These are phyloP conservation scores for Phalaenopsis hybrid DNA, from an alignment of 116 monocot species.

Conservation along the genomic window DNA sequence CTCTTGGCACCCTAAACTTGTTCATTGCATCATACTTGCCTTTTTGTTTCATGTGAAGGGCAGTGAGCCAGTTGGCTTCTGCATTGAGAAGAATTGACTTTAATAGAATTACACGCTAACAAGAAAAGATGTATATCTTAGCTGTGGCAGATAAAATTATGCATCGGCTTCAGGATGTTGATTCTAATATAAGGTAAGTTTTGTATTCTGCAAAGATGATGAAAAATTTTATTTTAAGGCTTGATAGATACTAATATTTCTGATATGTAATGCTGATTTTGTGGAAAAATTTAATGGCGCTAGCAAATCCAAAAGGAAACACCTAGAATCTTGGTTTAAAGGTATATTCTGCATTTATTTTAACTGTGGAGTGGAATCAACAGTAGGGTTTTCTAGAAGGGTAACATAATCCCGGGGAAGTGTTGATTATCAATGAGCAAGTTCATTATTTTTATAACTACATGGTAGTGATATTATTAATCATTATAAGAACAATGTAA, in stretches of 20 bases:
- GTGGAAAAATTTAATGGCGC: constrained; percentile 36
- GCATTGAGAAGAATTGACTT: constrained; percentile 48
- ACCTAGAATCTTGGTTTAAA: constrained; percentile 59
- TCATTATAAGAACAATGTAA: no score
- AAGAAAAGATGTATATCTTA: constrained; percentile 65
- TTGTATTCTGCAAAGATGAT: not conserved
- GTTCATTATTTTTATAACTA: no score
- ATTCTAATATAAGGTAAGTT: constrained; percentile 74
- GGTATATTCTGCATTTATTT: constrained; percentile 22
- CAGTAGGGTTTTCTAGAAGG: not conserved
- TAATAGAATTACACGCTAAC: constrained; percentile 45
- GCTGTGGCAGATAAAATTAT: constrained; percentile 41
- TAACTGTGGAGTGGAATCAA: not conserved
- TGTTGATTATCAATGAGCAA: not conserved
- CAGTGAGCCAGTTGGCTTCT: constrained; percentile 47
- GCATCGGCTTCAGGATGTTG: constrained; percentile 47
- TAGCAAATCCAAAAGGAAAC: constrained; percentile 68
- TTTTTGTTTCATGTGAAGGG: constrained; percentile 24
- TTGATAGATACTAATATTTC: not conserved
- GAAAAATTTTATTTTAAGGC: not conserved
- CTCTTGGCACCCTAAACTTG: not conserved
- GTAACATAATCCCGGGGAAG: not conserved
- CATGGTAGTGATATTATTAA: no score
- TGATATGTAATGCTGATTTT: constrained; percentile 13
- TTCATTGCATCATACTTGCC: constrained; percentile 1